Evolutionary conservation across 345 rosid genomes (phyloP).

Genomic region (Populus nigra): DNA sequence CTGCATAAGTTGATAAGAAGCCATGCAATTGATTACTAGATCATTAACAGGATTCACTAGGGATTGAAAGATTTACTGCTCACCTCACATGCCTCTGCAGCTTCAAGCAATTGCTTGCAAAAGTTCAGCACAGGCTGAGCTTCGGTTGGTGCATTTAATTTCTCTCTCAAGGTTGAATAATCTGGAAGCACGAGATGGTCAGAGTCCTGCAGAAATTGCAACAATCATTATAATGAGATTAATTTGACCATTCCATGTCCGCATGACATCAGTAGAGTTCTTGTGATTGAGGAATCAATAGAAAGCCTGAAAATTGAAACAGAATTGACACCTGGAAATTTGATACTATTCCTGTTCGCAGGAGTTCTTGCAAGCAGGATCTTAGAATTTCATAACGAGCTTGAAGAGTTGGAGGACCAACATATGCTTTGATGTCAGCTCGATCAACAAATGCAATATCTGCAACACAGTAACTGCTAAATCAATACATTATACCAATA

Average conservation of each 20-base stretch:
- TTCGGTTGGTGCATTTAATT: slow-evolving; percentile 42
- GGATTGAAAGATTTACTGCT: slow-evolving; percentile 18
- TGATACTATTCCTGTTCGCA: slow-evolving; percentile 65
- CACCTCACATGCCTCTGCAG: slow-evolving; percentile 87
- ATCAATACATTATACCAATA: neutral
- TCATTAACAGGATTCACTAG: neutral
- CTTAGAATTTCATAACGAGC: slow-evolving; percentile 91
- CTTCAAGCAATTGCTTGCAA: slow-evolving; percentile 63
- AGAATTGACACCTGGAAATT: slow-evolving; percentile 49
- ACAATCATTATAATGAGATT: neutral
- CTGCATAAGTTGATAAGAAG: slow-evolving; percentile 35
- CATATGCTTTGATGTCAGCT: slow-evolving; percentile 96
- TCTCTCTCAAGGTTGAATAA: slow-evolving; percentile 59
- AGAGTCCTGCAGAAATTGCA: slow-evolving; percentile 46
- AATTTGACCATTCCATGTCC: neutral
- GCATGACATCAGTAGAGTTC: neutral
- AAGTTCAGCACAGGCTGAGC: slow-evolving; percentile 33
- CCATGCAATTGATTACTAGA: neutral
- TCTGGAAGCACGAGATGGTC: slow-evolving; percentile 49
- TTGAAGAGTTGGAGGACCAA: slow-evolving; percentile 91
- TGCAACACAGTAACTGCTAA: slow-evolving; percentile 26
- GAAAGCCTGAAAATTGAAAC: neutral
- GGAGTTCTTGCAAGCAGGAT: slow-evolving; percentile 80
- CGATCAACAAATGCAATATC: slow-evolving; percentile 96
- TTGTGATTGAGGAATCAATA: neutral